Percentiles rank a stretch among this genome's conserved stretches.
These are phyloP conservation scores for Kuraishia piskuri DNA, from an alignment of 805 yeast genomes.

Conservation along the genomic window DNA sequence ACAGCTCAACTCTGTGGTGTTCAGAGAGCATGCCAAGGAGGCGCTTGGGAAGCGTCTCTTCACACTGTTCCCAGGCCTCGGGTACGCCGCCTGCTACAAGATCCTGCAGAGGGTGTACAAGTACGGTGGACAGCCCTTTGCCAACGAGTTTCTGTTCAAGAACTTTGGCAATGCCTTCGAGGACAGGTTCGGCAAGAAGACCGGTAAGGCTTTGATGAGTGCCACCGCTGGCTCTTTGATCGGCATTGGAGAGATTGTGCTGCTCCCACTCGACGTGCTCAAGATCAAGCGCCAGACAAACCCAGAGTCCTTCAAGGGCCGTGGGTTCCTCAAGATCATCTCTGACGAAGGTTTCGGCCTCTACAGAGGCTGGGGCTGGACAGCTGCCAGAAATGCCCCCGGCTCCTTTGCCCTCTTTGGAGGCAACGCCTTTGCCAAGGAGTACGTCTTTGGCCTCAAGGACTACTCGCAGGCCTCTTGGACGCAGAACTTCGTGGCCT, in stretches of 20 bases:
- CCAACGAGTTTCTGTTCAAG: slow-evolving; percentile 79
- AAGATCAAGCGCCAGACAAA: slow-evolving; percentile 98
- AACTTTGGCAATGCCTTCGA: slow-evolving; percentile 70
- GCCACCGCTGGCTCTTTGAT: slow-evolving; percentile 97
- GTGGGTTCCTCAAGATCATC: slow-evolving; percentile 85
- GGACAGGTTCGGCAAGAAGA: slow-evolving; percentile 76
- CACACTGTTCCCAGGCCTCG: slow-evolving; percentile 94
- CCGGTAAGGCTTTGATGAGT: slow-evolving; percentile 93
- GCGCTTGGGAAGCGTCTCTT: slow-evolving; percentile 63
- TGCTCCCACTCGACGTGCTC: slow-evolving; percentile 91
- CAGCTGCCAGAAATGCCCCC: slow-evolving; percentile 99
- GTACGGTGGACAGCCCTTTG: slow-evolving; percentile 99
- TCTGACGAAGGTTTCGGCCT: slow-evolving; percentile 88
- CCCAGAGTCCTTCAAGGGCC: slow-evolving; percentile 99
- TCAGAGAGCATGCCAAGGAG: slow-evolving; percentile 70
- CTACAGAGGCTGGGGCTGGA: slow-evolving; percentile 99
- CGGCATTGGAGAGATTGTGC: slow-evolving; percentile 92
- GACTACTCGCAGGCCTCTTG: slow-evolving; percentile 92
- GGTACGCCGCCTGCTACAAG: slow-evolving; percentile 96
- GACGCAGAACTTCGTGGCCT: slow-evolving; percentile 89
- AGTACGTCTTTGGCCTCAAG: slow-evolving; percentile 75
- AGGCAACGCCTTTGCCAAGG: slow-evolving; percentile 98
- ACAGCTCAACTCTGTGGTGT: slow-evolving; percentile 79
- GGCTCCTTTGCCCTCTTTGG: slow-evolving; percentile 97
- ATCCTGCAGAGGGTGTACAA: slow-evolving; percentile 95